Evolutionary conservation across 306 rosid genomes (phyloP), one percentile per base, ranked within the genome.

Genomic region (Rosa rugosa): DNA sequence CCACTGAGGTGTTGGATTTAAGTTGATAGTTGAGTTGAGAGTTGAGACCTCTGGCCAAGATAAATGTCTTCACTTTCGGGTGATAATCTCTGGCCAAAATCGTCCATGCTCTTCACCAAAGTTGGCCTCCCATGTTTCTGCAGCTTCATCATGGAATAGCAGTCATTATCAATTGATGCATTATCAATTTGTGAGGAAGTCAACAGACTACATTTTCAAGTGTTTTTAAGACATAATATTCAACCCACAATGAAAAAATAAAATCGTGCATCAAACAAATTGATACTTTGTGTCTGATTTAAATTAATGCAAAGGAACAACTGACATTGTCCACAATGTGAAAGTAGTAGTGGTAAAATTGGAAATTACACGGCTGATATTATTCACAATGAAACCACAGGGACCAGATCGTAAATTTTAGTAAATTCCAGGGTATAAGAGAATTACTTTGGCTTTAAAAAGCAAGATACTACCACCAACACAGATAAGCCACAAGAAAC

Each of bases 71-170:
- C 73, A 44, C 60, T 65, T 53, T 54, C 75, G 34, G 63, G 72
- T 49, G 69, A 31, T 73, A 44, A 25, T 69, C 50, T 80, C 34
- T 47, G 70, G 23, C 67, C 80, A 11, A 63, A 46, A 22, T 54
- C 75, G 22, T 75, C 80, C 9, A 46, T 34, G 13, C 62, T 80
- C 5, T 80, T 72, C 67, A 38, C 22, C 81, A 76, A 60, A 60
- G 80, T 6, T 23, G 71, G 65, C 74, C 54, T 72, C 57, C 79
- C 79, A 59, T 76, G 82, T 76, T 80, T 81, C 79, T 72, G 84
- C 6, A 69, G 53, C 66, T 53, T 27, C 11, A 80, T 22, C 56
- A 80, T 44, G 45, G 44, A 49, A 70, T 18, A 18, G 53, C 17
- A 73, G 72, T 59, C 49, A 42, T 22, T 25, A 59, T 66, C 17